These are phyloP conservation scores for Colletotrichum tropicale DNA, from an alignment of 2,329 filamentous ascomycete genomes.

Conservation along the genomic window DNA sequence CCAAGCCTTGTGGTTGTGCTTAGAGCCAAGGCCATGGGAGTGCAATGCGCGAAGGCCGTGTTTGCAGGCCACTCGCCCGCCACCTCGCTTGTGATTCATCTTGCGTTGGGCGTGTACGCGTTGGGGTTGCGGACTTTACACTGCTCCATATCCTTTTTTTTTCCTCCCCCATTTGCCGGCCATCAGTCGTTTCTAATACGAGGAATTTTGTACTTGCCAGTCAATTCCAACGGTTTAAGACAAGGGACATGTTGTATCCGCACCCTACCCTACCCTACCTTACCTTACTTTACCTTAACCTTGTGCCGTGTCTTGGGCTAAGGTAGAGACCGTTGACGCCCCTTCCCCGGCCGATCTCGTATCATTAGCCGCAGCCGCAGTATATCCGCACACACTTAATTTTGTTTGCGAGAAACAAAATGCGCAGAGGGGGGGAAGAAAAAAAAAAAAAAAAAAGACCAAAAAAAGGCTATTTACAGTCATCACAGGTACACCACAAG, in stretches of 20 bases:
- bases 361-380: slow-evolving; percentile 14
- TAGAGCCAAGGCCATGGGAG: neutral
- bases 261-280: slow-evolving; percentile 1
- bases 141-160: neutral
- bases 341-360: neutral
- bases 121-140: neutral
- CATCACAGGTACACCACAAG: neutral
- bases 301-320: neutral
- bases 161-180: neutral
- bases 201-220: neutral
- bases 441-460: neutral
- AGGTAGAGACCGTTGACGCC: neutral
- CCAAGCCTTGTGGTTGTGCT: slow-evolving; percentile 6
- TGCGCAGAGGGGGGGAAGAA: neutral
- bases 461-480: neutral
- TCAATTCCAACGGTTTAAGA: neutral
- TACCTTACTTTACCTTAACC: no score
- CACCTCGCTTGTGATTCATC: slow-evolving; percentile 1
- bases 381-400: slow-evolving; percentile 2
- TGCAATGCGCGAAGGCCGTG: neutral
- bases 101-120: neutral
- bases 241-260: neutral
- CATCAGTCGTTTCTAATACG: neutral
- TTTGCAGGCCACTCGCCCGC: slow-evolving; percentile 1
- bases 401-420: slow-evolving; percentile 1